These are phyloP conservation scores for Termitomyces sp. DNA, from an alignment of 768 basidiomycete species.

Conservation along the genomic window DNA sequence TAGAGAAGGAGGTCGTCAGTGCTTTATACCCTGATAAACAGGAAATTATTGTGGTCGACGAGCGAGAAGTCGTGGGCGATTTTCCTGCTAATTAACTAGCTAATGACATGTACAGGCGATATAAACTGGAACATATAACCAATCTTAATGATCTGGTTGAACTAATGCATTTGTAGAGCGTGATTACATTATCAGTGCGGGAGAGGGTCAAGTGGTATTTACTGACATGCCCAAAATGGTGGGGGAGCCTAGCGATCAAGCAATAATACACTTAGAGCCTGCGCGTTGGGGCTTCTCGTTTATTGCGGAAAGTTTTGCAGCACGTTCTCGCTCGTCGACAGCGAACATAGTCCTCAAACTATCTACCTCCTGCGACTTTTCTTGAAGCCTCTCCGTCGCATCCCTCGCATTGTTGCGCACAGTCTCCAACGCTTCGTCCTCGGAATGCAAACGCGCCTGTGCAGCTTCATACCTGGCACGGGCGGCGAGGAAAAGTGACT, in stretches of 20 bases:
- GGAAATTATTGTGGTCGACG: constrained; percentile 50
- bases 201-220: neutral
- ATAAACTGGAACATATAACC: constrained; percentile 6
- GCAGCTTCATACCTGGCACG: constrained; percentile 58
- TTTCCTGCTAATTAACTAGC: constrained; percentile 25
- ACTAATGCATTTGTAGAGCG: neutral
- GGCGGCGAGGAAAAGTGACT: constrained; percentile 59
- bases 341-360: constrained; percentile 60
- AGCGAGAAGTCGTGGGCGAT: constrained; percentile 44
- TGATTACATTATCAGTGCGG: neutral
- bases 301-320: constrained; percentile 45
- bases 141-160: neutral
- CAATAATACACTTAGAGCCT: constrained; percentile 13
- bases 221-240: neutral
- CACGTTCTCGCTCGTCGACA: constrained; percentile 71
- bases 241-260: constrained; percentile 1
- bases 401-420: constrained; percentile 53
- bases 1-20: constrained; percentile 62
- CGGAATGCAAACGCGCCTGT: constrained; percentile 44
- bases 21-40: constrained; percentile 59
- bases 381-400: constrained; percentile 60
- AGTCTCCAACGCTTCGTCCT: constrained; percentile 48
- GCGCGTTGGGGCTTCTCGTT: constrained; percentile 32
- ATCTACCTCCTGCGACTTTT: constrained; percentile 76
- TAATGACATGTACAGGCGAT: constrained; percentile 6